Evolutionary conservation across 768 basidiomycete genomes (phyloP).

Genomic region (Podaxis carcinomalis): DNA sequence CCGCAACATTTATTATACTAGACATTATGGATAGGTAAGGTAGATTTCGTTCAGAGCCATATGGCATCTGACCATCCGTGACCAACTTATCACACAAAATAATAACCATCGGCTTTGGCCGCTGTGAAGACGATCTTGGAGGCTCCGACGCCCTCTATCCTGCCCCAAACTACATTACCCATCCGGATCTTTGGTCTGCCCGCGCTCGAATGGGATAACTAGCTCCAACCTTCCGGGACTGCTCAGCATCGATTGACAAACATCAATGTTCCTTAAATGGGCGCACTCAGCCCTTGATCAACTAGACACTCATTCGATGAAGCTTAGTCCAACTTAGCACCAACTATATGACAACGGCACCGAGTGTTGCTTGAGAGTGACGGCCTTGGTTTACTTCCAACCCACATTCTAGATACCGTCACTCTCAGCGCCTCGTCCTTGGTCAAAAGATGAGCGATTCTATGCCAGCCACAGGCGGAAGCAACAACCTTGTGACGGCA

Average conservation of each 20-base stretch:
- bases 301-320: background rate
- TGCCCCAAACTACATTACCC: background rate
- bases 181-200: background rate
- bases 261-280: background rate
- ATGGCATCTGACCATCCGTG: too few species aligned
- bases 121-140: slow-evolving; percentile 37
- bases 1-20: too few species aligned
- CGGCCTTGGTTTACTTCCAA: background rate
- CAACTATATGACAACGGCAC: background rate
- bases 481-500: background rate
- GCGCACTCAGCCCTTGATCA: background rate
- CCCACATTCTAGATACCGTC: background rate
- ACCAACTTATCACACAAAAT: too few species aligned
- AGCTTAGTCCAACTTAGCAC: background rate
- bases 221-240: background rate
- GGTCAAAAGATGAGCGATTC: background rate
- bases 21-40: too few species aligned
- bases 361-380: background rate
- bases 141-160: background rate
- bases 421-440: background rate
- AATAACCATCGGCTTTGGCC: slow-evolving; percentile 43
- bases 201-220: background rate
- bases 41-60: too few species aligned
- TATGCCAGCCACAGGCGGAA: background rate
- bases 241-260: background rate